phyloP scores from a whole-genome alignment of 192 early-diverging fungal species.

The Umbelopsis vinacea region DNA sequence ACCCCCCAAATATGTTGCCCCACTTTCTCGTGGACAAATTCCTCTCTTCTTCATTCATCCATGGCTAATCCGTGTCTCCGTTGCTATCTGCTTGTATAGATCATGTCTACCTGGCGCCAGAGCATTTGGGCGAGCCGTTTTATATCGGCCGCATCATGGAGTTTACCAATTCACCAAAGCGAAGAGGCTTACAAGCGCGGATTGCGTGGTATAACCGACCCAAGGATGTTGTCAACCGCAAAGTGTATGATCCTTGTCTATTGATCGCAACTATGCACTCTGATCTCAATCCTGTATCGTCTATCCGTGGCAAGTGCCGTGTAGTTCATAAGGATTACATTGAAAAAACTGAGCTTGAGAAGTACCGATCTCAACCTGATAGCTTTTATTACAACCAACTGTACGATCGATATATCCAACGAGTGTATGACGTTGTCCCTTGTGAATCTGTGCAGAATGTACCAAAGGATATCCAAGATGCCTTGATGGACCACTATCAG shows the following conservation, averaged over 20 bases:
- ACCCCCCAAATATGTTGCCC: background rate
- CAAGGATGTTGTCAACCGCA: slow-evolving; percentile 71
- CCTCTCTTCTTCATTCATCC: background rate
- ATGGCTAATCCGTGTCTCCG: background rate
- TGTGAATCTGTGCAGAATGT: slow-evolving; percentile 78
- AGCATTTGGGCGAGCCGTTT: slow-evolving; percentile 73
- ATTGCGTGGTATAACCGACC: slow-evolving; percentile 80
- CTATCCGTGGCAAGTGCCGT: slow-evolving; percentile 81
- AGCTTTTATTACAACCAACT: slow-evolving; percentile 88
- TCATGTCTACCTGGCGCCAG: slow-evolving; percentile 76
- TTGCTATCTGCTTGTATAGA: slow-evolving; percentile 50
- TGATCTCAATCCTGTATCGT: slow-evolving; percentile 79
- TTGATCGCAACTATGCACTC: slow-evolving; percentile 89
- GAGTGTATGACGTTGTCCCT: slow-evolving; percentile 87
- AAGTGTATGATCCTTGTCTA: slow-evolving; percentile 70
- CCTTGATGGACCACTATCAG: slow-evolving; percentile 70
- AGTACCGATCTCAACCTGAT: slow-evolving; percentile 64
- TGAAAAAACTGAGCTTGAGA: slow-evolving; percentile 56
- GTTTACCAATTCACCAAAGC: slow-evolving; percentile 62
- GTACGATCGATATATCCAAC: slow-evolving; percentile 89
- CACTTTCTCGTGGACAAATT: background rate
- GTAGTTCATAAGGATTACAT: slow-evolving; percentile 72
- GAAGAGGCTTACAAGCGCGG: slow-evolving; percentile 58
- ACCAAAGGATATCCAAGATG: slow-evolving; percentile 69
- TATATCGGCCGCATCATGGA: slow-evolving; percentile 84